These are phyloP conservation scores for Phytophthora cactorum DNA, from an alignment of 352 stramenopile genomes.

Conservation along the genomic window DNA sequence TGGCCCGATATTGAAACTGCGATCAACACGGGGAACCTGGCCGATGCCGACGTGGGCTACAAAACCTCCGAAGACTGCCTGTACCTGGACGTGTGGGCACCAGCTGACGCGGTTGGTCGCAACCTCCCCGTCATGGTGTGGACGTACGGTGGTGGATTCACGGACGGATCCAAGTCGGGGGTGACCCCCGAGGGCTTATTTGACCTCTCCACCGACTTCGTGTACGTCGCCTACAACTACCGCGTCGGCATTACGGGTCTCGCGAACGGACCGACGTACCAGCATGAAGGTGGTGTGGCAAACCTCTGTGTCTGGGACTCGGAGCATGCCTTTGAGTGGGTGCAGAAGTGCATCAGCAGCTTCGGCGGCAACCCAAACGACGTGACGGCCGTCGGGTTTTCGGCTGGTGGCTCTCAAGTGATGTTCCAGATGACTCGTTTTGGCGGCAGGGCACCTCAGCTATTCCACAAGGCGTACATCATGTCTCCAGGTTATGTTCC, in stretches of 20 bases:
- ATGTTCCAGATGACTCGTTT: constrained; percentile 41
- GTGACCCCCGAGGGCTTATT: constrained; percentile 35
- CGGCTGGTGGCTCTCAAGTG: constrained; percentile 31
- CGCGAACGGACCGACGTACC: constrained; percentile 28
- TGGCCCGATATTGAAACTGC: too few species aligned
- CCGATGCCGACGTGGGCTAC: too few species aligned
- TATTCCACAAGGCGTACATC: constrained; percentile 41
- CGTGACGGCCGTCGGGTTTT: constrained; percentile 42
- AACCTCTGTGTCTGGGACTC: constrained; percentile 40
- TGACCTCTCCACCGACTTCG: constrained; percentile 33
- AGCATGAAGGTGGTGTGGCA: constrained; percentile 36
- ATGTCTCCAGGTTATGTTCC: constrained; percentile 33
- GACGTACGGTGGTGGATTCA: constrained; percentile 41
- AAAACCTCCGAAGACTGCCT: constrained; percentile 9
- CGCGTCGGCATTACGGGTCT: constrained; percentile 39
- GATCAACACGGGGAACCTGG: too few species aligned
- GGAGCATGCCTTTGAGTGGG: constrained; percentile 42
- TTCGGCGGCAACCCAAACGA: constrained; percentile 48
- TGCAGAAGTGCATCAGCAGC: constrained; percentile 41
- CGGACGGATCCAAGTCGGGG: constrained; percentile 29
- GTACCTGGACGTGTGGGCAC: constrained; percentile 45
- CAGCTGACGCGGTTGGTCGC: constrained; percentile 21
- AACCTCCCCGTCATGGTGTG: constrained; percentile 48
- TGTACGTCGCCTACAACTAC: constrained; percentile 50
- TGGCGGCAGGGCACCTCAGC: constrained; percentile 23